Evolutionary conservation across 805 yeast genomes (phyloP).

Genomic region (Ogataea zsoltii): DNA sequence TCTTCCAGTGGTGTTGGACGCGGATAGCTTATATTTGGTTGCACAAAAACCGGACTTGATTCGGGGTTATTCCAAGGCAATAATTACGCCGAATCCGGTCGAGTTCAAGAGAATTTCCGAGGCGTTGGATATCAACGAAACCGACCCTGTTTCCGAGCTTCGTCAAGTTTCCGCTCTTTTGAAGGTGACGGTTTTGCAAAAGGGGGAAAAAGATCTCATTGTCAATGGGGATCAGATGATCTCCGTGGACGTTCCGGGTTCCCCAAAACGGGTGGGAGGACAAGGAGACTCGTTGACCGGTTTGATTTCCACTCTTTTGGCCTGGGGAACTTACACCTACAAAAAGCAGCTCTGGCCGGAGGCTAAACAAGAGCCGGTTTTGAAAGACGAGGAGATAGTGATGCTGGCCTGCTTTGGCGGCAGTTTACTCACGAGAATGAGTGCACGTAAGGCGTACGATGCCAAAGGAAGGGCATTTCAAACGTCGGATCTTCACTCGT

Average conservation of each 20-base stretch:
- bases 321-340: constrained; percentile 75
- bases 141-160: constrained; percentile 20
- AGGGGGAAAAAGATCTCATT: constrained; percentile 70
- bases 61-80: constrained; percentile 55
- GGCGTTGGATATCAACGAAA: constrained; percentile 39
- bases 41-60: constrained; percentile 57
- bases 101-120: constrained; percentile 73
- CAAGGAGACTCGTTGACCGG: constrained; percentile 96
- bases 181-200: constrained; percentile 65
- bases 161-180: constrained; percentile 48
- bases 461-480: constrained; percentile 77
- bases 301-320: constrained; percentile 73
- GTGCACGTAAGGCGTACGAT: constrained; percentile 65
- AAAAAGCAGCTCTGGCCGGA: constrained; percentile 59
- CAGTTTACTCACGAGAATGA: constrained; percentile 60
- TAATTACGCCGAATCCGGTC: constrained; percentile 86
- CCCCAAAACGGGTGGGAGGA: constrained; percentile 85
- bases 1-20: constrained; percentile 82
- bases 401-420: constrained; percentile 73
- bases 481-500: constrained; percentile 75
- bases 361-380: constrained; percentile 33
- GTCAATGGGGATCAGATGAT: constrained; percentile 49
- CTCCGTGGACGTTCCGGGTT: constrained; percentile 54
- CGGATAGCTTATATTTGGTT: constrained; percentile 79
- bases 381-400: constrained; percentile 32